phyloP scores from a whole-genome alignment of 2,329 filamentous ascomycete genomes.

The Alternaria longipes region DNA sequence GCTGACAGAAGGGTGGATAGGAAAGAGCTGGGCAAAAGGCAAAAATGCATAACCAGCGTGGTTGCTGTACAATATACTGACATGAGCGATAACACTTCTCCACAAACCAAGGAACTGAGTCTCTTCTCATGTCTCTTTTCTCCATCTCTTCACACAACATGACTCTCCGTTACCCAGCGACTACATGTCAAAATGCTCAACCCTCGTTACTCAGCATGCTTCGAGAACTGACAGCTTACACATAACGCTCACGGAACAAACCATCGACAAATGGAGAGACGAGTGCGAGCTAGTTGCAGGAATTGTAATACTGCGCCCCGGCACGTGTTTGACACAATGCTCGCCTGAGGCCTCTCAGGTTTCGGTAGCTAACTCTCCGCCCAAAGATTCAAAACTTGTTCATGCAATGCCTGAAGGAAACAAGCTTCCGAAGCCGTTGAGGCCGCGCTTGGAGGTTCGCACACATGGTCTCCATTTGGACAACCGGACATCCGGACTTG shows the following conservation, averaged over 20 bases:
- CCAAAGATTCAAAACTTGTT: constrained; percentile 4
- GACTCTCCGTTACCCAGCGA: background rate
- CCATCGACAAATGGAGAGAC: background rate
- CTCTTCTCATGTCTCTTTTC: constrained; percentile 1
- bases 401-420: constrained; percentile 13
- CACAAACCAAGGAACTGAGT: constrained; percentile 3
- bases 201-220: background rate
- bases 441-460: background rate
- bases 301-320: constrained; percentile 11
- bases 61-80: constrained; percentile 45
- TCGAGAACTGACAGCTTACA: background rate
- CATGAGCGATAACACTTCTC: constrained; percentile 18
- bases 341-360: constrained; percentile 15
- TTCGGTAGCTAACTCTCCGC: constrained; percentile 8
- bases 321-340: constrained; percentile 15
- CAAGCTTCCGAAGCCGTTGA: background rate
- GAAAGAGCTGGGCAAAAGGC: background rate
- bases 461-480: constrained; percentile 14
- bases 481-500: constrained; percentile 1
- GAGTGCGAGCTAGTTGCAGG: constrained; percentile 4
- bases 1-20: background rate
- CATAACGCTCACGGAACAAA: background rate
- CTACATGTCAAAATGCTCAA: background rate
- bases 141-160: background rate
- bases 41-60: constrained; percentile 36